Conservation (phyloP, 257 asterid genomes). For the Forsythia viridissima region DNA sequence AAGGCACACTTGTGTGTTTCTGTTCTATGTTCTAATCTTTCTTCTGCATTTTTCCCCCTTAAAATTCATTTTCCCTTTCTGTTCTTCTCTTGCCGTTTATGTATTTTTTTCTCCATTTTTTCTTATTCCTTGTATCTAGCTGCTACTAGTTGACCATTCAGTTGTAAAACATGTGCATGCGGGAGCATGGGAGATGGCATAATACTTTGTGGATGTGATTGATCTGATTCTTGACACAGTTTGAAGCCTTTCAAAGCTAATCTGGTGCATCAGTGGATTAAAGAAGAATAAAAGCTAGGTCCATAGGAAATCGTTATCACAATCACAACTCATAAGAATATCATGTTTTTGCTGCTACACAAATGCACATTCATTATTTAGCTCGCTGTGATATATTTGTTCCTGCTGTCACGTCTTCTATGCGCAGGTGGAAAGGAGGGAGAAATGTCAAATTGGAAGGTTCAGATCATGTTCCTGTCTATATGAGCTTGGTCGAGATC, state of each 20-base stretch:
- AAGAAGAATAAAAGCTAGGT: not conserved
- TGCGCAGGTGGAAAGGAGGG: conserved; percentile 59
- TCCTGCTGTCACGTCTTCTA: not conserved
- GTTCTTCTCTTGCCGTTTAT: no score
- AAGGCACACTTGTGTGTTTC: conserved; percentile 13
- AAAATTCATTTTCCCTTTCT: no score
- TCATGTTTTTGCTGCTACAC: not conserved
- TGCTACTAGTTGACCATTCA: not conserved
- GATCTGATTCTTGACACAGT: not conserved
- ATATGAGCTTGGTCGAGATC: conserved; percentile 53
- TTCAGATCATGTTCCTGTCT: conserved; percentile 95
- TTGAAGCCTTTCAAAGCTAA: not conserved
- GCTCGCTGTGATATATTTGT: not conserved
- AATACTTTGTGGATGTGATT: not conserved
- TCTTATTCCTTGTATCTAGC: no score
- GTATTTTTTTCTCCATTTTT: no score
- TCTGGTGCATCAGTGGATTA: not conserved
- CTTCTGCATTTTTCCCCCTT: not conserved
- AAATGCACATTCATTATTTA: not conserved
- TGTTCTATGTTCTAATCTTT: conserved; percentile 12
- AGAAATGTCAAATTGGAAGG: conserved; percentile 85
- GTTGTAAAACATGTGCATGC: not conserved
- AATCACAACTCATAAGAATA: not conserved
- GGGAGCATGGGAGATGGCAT: not conserved
- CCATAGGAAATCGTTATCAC: not conserved